Conservation (phyloP, 805 yeast species). For the Candida fluviatilis region DNA sequence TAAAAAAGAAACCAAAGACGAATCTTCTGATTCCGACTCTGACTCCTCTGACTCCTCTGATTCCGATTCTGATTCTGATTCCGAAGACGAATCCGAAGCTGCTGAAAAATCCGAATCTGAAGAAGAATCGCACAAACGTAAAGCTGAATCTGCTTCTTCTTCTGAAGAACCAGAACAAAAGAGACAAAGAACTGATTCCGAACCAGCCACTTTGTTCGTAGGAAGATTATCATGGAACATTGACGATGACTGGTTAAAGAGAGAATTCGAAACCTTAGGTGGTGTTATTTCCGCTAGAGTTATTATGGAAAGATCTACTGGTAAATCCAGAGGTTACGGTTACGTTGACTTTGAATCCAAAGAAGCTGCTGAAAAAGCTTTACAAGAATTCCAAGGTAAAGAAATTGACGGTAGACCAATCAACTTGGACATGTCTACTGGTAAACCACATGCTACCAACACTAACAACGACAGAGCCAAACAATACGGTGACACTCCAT, state of each 20-base stretch:
- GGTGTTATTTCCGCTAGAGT: conserved; percentile 90
- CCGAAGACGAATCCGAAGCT: conserved; percentile 22
- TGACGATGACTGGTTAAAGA: conserved; percentile 89
- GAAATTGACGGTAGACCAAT: conserved; percentile 97
- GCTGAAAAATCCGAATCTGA: conserved; percentile 27
- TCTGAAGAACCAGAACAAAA: conserved; percentile 38
- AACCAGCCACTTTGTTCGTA: conserved; percentile 87
- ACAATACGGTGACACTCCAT: conserved; percentile 84
- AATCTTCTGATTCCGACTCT: conserved; percentile 14
- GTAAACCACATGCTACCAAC: conserved; percentile 62
- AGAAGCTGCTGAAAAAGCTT: conserved; percentile 80
- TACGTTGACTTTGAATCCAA: conserved; percentile 88
- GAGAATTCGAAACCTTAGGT: conserved; percentile 78
- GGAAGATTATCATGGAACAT: conserved; percentile 97
- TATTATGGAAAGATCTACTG: conserved; percentile 86
- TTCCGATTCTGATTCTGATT: conserved; percentile 22
- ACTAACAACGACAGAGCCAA: conserved; percentile 76
- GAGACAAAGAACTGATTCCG: conserved; percentile 52
- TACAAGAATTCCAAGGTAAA: conserved; percentile 79
- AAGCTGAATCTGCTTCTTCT: conserved; percentile 32
- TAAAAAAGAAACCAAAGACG: conserved; percentile 7
- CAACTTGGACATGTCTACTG: conserved; percentile 86
- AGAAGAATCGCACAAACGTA: conserved; percentile 30
- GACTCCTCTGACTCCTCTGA: conserved; percentile 29
- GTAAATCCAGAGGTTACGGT: conserved; percentile 95